These are phyloP conservation scores for Mycena metata DNA, from an alignment of 768 basidiomycete species.

Conservation along the genomic window DNA sequence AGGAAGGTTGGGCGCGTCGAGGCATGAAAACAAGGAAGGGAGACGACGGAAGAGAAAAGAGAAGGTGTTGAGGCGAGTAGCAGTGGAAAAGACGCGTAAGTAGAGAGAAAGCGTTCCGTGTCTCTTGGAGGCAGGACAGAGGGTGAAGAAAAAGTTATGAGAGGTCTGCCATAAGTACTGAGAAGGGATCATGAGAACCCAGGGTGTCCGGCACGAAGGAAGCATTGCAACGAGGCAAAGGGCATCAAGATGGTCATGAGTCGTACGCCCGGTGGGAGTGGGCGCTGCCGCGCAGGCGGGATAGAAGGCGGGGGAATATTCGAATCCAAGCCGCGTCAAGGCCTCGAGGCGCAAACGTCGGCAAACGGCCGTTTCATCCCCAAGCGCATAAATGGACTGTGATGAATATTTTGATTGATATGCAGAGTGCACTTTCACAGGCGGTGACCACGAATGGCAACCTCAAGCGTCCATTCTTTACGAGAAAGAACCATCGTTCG, in stretches of 20 bases:
- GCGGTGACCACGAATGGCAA: constrained; percentile 26
- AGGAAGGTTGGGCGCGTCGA: constrained; percentile 44
- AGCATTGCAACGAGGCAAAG: constrained; percentile 41
- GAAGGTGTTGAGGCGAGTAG: constrained; percentile 29
- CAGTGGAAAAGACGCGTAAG: constrained; percentile 37
- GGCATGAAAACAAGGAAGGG: constrained; percentile 39
- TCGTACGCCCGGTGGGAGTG: constrained; percentile 3
- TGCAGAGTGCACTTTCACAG: neutral
- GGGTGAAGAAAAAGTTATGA: constrained; percentile 29
- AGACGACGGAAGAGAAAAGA: constrained; percentile 23
- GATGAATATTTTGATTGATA: constrained; percentile 28
- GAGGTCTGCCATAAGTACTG: constrained; percentile 34
- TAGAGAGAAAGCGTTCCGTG: constrained; percentile 31
- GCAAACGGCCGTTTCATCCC: constrained; percentile 28
- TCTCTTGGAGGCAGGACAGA: constrained; percentile 34
- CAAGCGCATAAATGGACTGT: constrained; percentile 22
- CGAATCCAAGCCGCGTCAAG: constrained; percentile 29
- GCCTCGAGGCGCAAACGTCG: constrained; percentile 39
- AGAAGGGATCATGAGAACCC: constrained; percentile 29
- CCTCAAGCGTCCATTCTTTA: constrained; percentile 16
- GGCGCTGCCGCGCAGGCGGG: constrained; percentile 18
- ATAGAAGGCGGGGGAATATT: constrained; percentile 36
- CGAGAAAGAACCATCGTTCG: constrained; percentile 1
- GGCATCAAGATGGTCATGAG: constrained; percentile 30
- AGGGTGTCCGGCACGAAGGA: constrained; percentile 24